Evolutionary conservation across 257 asterid genomes (phyloP), one percentile per base, ranked within the genome.

Genomic region (Avicennia marina): DNA sequence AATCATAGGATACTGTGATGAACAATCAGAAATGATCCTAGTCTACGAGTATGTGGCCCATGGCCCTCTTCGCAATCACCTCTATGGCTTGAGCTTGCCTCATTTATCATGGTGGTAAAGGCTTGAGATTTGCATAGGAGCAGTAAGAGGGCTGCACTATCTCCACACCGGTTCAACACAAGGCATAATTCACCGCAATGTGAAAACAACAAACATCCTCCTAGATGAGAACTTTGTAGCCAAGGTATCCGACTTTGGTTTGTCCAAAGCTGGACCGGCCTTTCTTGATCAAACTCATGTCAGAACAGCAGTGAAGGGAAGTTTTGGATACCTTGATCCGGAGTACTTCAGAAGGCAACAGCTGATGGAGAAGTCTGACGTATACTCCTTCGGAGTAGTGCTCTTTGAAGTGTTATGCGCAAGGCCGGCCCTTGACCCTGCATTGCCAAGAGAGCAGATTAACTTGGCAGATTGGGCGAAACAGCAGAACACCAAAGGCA

Each of bases 141-240:
- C 98, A 17, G 98, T 95, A 0, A 68, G 95, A 0, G 97, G 98
- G n/a, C 53, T 91, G 51, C 98, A 91, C 53, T 85, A 91, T 33
- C 96, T 91, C 68, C 96, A 91, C 79, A 91, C 96, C 0, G 98
- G 98, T 0, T 81, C 98, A 4, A 70, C 98, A 6, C 96, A 83
- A 26, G 96, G 96, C 11, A 75, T 88, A 16, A 91, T 91, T 20
- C 98, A 91, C 25, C 84, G 97, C 0, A 97, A 91, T 18, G 96
- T 88, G 12, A 91, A 91, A 53, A 91, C 98, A 0, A 88, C 96
- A 1, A 88, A 91, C 71, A 83, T 88, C 33, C 94, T 91, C 29
- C 70, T 91, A 1, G 98, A 88, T 42, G 98, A 88, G 27, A 75
- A 62, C 44, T 80, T 85, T 1, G 73, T 76, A 0, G 78, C 98